Conservation (phyloP, 2,329 filamentous ascomycete genomes). For the Talaromyces sp. region DNA sequence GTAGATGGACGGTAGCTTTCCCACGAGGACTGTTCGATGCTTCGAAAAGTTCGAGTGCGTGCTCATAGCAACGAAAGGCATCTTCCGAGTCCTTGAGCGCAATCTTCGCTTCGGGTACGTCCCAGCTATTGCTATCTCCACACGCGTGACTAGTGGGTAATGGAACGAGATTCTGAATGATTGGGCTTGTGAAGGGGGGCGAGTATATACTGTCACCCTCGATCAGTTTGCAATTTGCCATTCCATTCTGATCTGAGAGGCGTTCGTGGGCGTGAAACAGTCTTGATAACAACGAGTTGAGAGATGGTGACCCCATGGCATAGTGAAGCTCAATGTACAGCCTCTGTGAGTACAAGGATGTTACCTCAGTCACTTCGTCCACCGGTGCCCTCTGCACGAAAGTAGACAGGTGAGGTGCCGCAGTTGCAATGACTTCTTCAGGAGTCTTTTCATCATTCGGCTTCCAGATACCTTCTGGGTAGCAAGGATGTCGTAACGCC, state of each 20-base stretch:
- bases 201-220: slow-evolving; percentile 20
- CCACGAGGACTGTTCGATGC: slow-evolving; percentile 17
- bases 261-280: slow-evolving; percentile 15
- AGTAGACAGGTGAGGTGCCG: background rate
- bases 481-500: background rate
- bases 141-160: slow-evolving; percentile 11
- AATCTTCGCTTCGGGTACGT: slow-evolving; percentile 4
- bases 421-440: background rate
- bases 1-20: slow-evolving; percentile 20
- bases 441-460: background rate
- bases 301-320: slow-evolving; percentile 14
- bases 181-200: slow-evolving; percentile 21
- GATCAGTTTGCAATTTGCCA: slow-evolving; percentile 21
- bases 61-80: slow-evolving; percentile 16
- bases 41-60: slow-evolving; percentile 17
- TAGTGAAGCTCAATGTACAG: slow-evolving; percentile 19
- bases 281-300: slow-evolving; percentile 9
- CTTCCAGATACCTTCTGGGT: slow-evolving; percentile 10
- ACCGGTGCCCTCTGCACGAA: background rate
- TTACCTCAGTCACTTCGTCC: background rate
- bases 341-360: slow-evolving; percentile 15
- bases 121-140: slow-evolving; percentile 8
- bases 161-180: slow-evolving; percentile 20
- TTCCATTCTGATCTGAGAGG: slow-evolving; percentile 17
- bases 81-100: slow-evolving; percentile 14